Conservation (phyloP, 768 basidiomycete species). For the Butyriboletus loyo region DNA sequence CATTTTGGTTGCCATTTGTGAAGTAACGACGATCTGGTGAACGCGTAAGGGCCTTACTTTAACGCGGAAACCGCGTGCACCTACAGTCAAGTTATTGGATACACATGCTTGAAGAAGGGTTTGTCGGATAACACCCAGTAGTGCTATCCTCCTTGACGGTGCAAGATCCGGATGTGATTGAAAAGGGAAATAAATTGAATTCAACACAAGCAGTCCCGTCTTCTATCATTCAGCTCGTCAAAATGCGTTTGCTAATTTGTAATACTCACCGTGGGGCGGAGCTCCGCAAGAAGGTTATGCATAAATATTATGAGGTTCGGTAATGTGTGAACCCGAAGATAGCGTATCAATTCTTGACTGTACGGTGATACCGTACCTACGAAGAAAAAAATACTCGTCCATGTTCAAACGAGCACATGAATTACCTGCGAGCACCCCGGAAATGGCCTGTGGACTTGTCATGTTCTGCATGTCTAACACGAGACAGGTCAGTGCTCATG, state of each 20-base stretch:
- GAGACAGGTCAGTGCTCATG: slow-evolving; percentile 3
- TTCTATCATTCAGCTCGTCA: slow-evolving; percentile 13
- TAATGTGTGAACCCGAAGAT: slow-evolving; percentile 40
- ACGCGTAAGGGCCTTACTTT: slow-evolving; percentile 4
- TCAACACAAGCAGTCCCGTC: slow-evolving; percentile 61
- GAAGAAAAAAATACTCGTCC: slow-evolving; percentile 2
- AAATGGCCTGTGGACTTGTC: slow-evolving; percentile 38
- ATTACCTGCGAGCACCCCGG: slow-evolving; percentile 26
- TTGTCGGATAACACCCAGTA: slow-evolving; percentile 54
- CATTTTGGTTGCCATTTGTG: slow-evolving; percentile 69
- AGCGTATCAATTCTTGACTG: slow-evolving; percentile 22
- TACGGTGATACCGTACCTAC: slow-evolving; percentile 44
- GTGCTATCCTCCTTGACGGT: slow-evolving; percentile 35
- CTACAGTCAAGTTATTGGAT: slow-evolving; percentile 49
- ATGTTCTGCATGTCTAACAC: slow-evolving; percentile 49
- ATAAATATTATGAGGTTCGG: slow-evolving; percentile 59
- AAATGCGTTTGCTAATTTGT: slow-evolving; percentile 9
- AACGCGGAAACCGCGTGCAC: slow-evolving; percentile 7
- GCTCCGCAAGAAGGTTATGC: slow-evolving; percentile 47
- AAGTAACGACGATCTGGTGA: slow-evolving; percentile 53
- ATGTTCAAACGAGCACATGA: slow-evolving; percentile 8
- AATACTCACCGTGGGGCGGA: slow-evolving; percentile 47
- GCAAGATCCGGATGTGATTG: slow-evolving; percentile 45
- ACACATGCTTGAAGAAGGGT: slow-evolving; percentile 48
- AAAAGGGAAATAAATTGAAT: slow-evolving; percentile 66